Evolutionary conservation across 2,329 filamentous ascomycete species (phyloP), one percentile per base, ranked within the genome.

Genomic region (Podosphaera xanthii): DNA sequence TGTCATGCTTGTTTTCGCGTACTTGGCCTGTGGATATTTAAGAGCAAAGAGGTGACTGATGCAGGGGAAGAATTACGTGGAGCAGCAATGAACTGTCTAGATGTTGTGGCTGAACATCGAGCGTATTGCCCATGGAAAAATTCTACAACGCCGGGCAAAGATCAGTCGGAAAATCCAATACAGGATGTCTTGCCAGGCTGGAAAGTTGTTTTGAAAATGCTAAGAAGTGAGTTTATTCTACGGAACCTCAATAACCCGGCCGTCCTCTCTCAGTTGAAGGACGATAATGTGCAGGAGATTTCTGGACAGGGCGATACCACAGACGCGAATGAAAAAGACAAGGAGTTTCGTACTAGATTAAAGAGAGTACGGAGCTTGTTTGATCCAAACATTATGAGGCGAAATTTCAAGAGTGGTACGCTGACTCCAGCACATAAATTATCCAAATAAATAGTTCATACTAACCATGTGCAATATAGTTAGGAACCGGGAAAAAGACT

Each of bases 11-110:
- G 92, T 69, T 86, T 94, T 67, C 82, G 92, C 61, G 82, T 90
- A 1, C 75, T 97, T 0, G 92, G 92, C 0, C 76, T 98, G 1
- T 98, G 92, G 92, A 84, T 98, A 75, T 97, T 94, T 70, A 85
- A 82, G 67, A 83, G 82, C 69, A 89, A 83, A 70, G 79, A 80
- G 65, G 77, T 84, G 36, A 77, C 80, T 60, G 70, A 72, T 14
- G 76, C 75, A 0, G 71, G 76, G 42, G 67, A 72, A 42, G 72
- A 82, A 8, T 70, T 83, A 9, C 74, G 78, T 3, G 63, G 62
- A 9, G 78, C 82, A 2, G 77, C 78, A 1, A 83, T 86, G 76
- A 77, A 80, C 63, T 74, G 79, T 59, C 75, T 92, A 1, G 82
- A 91, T 66, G 80, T 82, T 3, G 71, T 83, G 1, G 76, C 77